Base-by-base conservation (phyloP, 164 flowering plant species). In the Aristolochia contorta region DNA sequence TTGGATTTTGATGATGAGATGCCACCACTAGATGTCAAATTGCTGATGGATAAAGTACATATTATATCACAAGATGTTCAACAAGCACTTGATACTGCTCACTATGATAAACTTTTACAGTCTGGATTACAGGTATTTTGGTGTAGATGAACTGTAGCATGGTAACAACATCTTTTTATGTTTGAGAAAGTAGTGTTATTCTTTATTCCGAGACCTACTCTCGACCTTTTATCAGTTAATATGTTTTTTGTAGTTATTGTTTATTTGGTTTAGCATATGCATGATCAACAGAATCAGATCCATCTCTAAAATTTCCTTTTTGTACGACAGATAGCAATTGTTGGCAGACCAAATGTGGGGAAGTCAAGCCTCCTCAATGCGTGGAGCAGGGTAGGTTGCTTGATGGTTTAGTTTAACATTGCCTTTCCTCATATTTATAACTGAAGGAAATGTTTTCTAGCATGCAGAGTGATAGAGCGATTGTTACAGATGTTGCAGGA, bases 261-360 rank as follows among this genome's bases (percentile, higher is more conserved):
- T 37, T 37, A 1, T 10, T 37, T 37, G 43, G 43, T 10, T 37
- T 37, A 37, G 12, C 7, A 10, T 23, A 25, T 54, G 27, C 2
- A 54, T 22, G 57, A 12, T 54, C 16, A 54, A 10, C 15, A 20
- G 5, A 16, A 16, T n/a, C 30, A 0, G 14, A 54, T 54, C 14
- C 20, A 23, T 8, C 27, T 1, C 30, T 25, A 16, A 13, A 6
- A 6, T 0, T 21, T 16, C 21, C 6, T 27, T 24, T 22, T 16
- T 33, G 2, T 16, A 18, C 57, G 75, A 70, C 89, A 90, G 97
- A 79, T 90, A 50, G 99, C 99, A 67, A 94, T 94, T 69, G 79
- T 94, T 76, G 99, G 99, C 25, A 82, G 99, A 54, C 99, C 99
- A 51, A 94, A 90, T 82, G 99, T 94, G 70, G 99, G 99, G 65